A percentile compares a stretch with the other conserved stretches of the same genome.
These are phyloP conservation scores for Noccaea caerulescens DNA, from an alignment of 345 rosid genomes.

Conservation along the genomic window DNA sequence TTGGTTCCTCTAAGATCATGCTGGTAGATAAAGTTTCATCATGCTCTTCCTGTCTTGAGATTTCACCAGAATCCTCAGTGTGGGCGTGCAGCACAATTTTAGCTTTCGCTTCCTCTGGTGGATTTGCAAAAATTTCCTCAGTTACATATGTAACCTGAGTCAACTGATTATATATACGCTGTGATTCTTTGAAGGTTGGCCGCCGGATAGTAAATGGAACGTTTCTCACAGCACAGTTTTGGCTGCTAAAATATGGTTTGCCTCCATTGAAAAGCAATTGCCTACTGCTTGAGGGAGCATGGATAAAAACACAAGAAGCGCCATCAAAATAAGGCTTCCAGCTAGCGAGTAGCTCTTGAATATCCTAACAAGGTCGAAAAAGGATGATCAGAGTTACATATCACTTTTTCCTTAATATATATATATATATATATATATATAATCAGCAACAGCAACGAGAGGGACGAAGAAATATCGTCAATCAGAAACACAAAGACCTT, in stretches of 20 bases:
- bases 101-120: conserved; percentile 34
- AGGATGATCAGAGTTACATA: conserved; percentile 28
- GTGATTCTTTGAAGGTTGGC: conserved; percentile 91
- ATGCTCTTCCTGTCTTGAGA: conserved; percentile 37
- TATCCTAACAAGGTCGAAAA: conserved; percentile 59
- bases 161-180: conserved; percentile 66
- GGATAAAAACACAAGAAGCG: conserved; percentile 65
- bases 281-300: conserved; percentile 86
- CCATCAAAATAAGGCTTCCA: conserved; percentile 96
- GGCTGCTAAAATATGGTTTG: conserved; percentile 69
- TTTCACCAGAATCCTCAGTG: conserved; percentile 47
- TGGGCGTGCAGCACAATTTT: conserved; percentile 32
- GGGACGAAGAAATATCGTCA: background rate
- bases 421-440: background rate
- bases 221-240: conserved; percentile 53
- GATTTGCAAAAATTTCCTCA: conserved; percentile 50
- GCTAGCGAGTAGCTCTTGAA: conserved; percentile 80
- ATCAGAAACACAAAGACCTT: background rate
- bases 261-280: conserved; percentile 72
- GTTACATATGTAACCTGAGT: conserved; percentile 68
- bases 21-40: conserved; percentile 47
- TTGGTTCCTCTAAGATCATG: conserved; percentile 41
- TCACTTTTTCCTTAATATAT: background rate
- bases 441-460: background rate
- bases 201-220: conserved; percentile 74